Conservation (phyloP, 1,284 basidiomycete species). For the Bothia castanella region DNA sequence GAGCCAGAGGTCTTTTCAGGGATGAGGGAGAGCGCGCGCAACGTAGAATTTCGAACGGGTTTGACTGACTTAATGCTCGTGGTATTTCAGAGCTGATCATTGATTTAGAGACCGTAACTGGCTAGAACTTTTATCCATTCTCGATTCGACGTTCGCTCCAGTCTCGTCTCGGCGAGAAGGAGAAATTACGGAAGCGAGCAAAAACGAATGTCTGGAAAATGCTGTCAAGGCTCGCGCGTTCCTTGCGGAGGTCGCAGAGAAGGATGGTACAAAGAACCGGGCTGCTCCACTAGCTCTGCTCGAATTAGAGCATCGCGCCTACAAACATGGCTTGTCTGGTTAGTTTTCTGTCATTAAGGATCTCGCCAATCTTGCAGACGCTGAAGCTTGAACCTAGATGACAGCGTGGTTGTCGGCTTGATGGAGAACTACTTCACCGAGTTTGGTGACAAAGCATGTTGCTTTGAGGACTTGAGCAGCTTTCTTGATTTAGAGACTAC, state of each 20-base stretch:
- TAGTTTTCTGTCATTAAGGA: constrained; percentile 32
- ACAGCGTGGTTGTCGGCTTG: constrained; percentile 41
- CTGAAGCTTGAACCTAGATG: constrained; percentile 37
- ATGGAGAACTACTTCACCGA: constrained; percentile 66
- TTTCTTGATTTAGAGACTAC: constrained; percentile 53
- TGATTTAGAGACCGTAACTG: constrained; percentile 72
- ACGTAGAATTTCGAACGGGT: constrained; percentile 57
- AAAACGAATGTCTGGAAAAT: constrained; percentile 35
- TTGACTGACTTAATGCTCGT: background rate
- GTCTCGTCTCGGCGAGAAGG: constrained; percentile 30
- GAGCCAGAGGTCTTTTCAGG: constrained; percentile 46
- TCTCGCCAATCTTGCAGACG: background rate
- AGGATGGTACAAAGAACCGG: constrained; percentile 67
- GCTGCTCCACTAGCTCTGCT: constrained; percentile 66
- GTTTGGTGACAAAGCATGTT: constrained; percentile 79
- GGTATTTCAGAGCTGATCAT: constrained; percentile 11
- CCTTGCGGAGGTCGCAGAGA: constrained; percentile 51
- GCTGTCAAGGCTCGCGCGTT: constrained; percentile 49
- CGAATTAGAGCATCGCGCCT: constrained; percentile 63
- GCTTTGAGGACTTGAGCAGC: constrained; percentile 77
- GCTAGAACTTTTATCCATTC: constrained; percentile 72
- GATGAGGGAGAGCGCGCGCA: constrained; percentile 61
- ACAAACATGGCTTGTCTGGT: constrained; percentile 44
- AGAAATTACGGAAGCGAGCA: constrained; percentile 30
- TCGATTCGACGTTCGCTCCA: constrained; percentile 61